phyloP scores from a whole-genome alignment of 2,329 filamentous ascomycete species.

The Cytospora piceicola region DNA sequence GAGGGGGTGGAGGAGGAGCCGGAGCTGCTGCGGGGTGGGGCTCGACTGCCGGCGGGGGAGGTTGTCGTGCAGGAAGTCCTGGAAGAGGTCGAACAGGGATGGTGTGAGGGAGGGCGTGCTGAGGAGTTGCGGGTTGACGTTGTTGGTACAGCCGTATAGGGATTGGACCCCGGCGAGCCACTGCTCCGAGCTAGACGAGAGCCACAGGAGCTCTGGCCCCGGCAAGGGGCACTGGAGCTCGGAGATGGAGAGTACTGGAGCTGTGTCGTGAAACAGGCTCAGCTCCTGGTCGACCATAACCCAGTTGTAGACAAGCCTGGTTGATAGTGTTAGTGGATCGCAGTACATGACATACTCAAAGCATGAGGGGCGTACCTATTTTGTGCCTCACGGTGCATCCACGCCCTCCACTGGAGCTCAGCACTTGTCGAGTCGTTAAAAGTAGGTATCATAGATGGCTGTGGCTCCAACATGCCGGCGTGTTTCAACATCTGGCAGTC shows the following conservation, averaged over 20 bases:
- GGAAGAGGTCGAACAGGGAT: constrained; percentile 68
- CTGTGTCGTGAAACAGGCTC: constrained; percentile 66
- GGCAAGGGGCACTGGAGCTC: constrained; percentile 69
- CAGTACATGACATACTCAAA: no score
- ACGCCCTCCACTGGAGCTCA: constrained; percentile 63
- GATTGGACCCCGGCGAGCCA: constrained; percentile 65
- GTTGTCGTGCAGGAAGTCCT: constrained; percentile 68
- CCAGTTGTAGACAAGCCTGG: constrained; percentile 73
- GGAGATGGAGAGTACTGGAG: constrained; percentile 65
- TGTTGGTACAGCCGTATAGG: constrained; percentile 55
- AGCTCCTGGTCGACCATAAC: constrained; percentile 75
- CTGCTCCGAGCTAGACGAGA: constrained; percentile 58
- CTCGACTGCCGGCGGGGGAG: constrained; percentile 51
- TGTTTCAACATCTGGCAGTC: constrained; percentile 65
- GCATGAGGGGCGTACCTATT: constrained; percentile 54
- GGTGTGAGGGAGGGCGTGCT: constrained; percentile 55
- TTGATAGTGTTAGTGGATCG: background rate
- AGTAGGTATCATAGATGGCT: constrained; percentile 48
- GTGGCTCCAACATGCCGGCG: constrained; percentile 66
- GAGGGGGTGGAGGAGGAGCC: constrained; percentile 70
- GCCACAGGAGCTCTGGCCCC: constrained; percentile 64
- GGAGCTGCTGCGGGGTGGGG: constrained; percentile 60
- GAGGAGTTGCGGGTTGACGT: constrained; percentile 56
- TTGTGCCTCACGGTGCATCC: constrained; percentile 66
- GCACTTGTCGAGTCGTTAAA: constrained; percentile 48